These are phyloP conservation scores for Fraxinus nigra DNA, from an alignment of 305 asterid genomes.

Conservation along the genomic window DNA sequence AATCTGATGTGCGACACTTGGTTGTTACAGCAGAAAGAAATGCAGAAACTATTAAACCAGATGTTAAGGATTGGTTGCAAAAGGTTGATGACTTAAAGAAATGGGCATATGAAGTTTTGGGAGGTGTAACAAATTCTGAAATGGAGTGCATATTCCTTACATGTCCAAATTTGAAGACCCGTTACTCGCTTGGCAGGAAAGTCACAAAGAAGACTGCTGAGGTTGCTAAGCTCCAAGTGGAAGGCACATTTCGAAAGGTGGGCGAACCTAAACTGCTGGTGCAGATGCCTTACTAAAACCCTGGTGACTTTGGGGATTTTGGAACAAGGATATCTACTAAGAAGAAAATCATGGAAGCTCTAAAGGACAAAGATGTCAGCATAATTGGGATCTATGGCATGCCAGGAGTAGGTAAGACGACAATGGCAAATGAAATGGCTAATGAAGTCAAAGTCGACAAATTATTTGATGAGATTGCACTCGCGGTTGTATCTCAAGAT, in stretches of 20 bases:
- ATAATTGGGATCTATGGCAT: constrained; percentile 20
- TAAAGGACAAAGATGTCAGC: constrained; percentile 1
- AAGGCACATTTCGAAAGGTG: neutral
- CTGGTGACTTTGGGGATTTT: constrained; percentile 9
- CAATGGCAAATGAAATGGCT: neutral
- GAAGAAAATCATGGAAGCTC: constrained; percentile 5
- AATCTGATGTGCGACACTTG: neutral
- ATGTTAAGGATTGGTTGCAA: constrained; percentile 17
- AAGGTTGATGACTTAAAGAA: neutral
- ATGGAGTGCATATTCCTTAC: neutral
- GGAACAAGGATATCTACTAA: constrained; percentile 26
- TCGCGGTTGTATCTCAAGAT: constrained; percentile 3
- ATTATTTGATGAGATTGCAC: neutral
- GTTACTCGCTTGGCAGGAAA: constrained; percentile 21
- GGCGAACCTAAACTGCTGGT: neutral
- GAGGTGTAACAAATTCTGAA: neutral
- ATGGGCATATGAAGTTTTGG: neutral
- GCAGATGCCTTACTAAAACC: neutral
- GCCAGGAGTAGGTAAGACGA: neutral
- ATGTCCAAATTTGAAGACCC: constrained; percentile 8
- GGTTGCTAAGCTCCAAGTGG: neutral
- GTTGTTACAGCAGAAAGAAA: constrained; percentile 2
- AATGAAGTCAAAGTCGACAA: neutral
- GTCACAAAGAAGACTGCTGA: constrained; percentile 15
- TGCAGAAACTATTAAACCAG: neutral